Percentiles rank a stretch among this genome's conserved stretches.
phyloP scores from a whole-genome alignment of 192 early-diverging fungal genomes.

The Podila epigama region DNA sequence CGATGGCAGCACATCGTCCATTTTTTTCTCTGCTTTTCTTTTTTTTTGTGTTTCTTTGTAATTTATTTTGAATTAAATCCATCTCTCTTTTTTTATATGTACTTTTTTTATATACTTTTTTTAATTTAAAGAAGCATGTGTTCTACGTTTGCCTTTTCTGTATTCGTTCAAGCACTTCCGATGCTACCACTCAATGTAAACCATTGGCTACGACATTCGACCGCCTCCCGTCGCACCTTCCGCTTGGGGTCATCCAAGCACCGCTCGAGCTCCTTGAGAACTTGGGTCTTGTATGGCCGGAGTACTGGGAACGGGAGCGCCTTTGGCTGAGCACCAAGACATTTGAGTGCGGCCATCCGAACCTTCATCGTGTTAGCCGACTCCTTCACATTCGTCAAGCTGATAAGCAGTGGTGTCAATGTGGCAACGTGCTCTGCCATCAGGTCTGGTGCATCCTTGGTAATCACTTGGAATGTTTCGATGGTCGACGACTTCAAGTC shows the following conservation, averaged over 20 bases:
- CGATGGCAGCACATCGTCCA: no score
- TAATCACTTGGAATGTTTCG: slow-evolving; percentile 76
- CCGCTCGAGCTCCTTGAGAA: slow-evolving; percentile 68
- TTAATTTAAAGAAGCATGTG: no score
- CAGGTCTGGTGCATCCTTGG: slow-evolving; percentile 73
- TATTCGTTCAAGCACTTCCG: slow-evolving; percentile 30
- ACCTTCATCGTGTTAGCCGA: slow-evolving; percentile 59
- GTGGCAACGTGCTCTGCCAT: slow-evolving; percentile 62
- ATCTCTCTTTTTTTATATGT: neutral
- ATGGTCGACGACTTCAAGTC: slow-evolving; percentile 77
- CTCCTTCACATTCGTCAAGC: slow-evolving; percentile 39
- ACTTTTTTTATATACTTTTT: neutral
- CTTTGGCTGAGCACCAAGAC: slow-evolving; percentile 71
- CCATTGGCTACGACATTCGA: slow-evolving; percentile 88
- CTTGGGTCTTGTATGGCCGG: slow-evolving; percentile 64
- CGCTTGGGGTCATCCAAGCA: slow-evolving; percentile 90
- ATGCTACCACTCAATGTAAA: slow-evolving; percentile 52
- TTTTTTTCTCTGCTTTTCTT: neutral
- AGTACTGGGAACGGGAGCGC: slow-evolving; percentile 67
- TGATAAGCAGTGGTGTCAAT: slow-evolving; percentile 52
- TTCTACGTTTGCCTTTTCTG: no score
- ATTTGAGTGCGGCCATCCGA: slow-evolving; percentile 76
- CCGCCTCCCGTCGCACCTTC: slow-evolving; percentile 86
- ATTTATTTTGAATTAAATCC: neutral
- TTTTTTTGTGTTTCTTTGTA: neutral